Base-by-base conservation (phyloP, 2,329 filamentous ascomycete genomes). In the Cladosporium sp. region DNA sequence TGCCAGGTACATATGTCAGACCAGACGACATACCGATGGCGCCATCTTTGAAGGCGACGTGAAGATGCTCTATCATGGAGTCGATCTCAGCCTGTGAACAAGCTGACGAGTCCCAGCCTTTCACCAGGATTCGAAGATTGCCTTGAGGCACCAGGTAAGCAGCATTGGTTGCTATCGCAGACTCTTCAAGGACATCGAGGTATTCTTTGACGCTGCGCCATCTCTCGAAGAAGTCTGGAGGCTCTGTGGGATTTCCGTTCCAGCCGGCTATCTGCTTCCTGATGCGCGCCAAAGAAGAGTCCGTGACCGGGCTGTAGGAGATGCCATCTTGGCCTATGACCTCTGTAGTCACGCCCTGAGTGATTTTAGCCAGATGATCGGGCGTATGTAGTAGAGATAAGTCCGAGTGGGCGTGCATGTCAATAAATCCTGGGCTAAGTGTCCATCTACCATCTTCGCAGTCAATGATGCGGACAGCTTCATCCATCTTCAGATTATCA, bases 331-430 rank as follows among this genome's bases (percentile, higher is more conserved):
- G 73, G 3, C 73, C 73, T 11, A 74, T 67, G n/a, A 74, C 72
- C 66, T 74, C 73, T 2, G 70, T 71, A 1, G 72, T 74, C 1
- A 73, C 70, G 24, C 73, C 73, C 61, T 74, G 73, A 0, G 72
- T 74, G 36, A 74, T 72, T 49, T 74, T 74, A 14, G 73, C 73
- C 34, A 68, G 51, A 38, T 74, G 73, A 4, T 67, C 59, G 4
- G 71, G 72, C 3, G 71, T 74, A 54, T 74, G 71, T 2, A 74
- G 70, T 4, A 74, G 65, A 5, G 71, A 72, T 12, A 74, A 68
- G 59, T 74, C 73, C 15, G 70, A 72, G 47, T 74, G 73, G n/a
- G 73, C 73, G 55, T 74, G 73, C 73, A 74, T 74, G 60, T 74
- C 73, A 41, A 74, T 74, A 63, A 74, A 74, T 24, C 72, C 73